Conservation (phyloP, 345 rosid genomes). For the Geranium brycei region DNA sequence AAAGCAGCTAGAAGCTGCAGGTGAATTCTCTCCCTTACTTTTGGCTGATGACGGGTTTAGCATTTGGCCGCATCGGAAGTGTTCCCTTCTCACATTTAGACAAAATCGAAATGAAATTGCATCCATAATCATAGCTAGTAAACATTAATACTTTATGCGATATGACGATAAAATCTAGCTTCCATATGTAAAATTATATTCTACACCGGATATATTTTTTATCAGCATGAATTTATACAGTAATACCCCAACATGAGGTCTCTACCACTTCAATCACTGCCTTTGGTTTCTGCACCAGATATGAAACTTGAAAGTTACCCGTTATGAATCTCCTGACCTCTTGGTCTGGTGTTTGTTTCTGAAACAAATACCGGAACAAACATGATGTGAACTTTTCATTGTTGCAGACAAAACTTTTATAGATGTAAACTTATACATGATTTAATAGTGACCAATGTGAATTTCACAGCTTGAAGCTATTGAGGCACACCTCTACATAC, state of each 20-base stretch:
- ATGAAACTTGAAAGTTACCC: too few relatives aligned
- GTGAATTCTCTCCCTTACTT: slow-evolving; percentile 18
- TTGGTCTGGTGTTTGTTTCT: too few relatives aligned
- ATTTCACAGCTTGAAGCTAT: not conserved
- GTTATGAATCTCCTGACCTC: too few relatives aligned
- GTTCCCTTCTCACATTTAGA: not conserved
- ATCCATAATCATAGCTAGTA: not conserved
- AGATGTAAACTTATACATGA: not conserved
- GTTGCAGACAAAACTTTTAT: too few relatives aligned
- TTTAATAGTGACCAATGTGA: not conserved
- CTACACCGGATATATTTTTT: not conserved
- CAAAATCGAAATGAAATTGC: not conserved
- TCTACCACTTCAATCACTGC: too few relatives aligned
- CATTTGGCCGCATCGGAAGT: not conserved
- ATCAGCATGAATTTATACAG: too few relatives aligned
- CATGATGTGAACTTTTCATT: too few relatives aligned
- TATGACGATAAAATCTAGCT: not conserved
- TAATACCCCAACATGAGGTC: too few relatives aligned
- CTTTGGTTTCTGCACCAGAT: too few relatives aligned
- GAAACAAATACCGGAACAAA: too few relatives aligned
- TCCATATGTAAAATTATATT: not conserved
- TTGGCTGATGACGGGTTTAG: not conserved
- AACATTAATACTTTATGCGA: not conserved
- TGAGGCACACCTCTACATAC: not conserved
- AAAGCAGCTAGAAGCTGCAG: slow-evolving; percentile 85